phyloP scores from a whole-genome alignment of 345 rosid genomes.

The Excoecaria cochinchinensis region DNA sequence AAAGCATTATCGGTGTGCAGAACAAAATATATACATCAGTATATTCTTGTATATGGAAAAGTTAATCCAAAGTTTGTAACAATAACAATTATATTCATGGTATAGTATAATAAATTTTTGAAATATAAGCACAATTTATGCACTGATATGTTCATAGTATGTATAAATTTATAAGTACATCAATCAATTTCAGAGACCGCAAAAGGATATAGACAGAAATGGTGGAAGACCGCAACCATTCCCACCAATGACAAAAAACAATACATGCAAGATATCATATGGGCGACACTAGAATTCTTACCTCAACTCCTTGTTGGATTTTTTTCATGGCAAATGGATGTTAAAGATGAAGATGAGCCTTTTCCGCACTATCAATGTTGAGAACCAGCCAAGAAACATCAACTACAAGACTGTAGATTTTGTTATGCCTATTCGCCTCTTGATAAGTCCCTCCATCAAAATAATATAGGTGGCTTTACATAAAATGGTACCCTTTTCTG shows the following conservation, averaged over 20 bases:
- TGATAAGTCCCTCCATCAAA: slow-evolving; percentile 56
- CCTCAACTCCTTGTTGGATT: neutral
- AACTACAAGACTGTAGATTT: slow-evolving; percentile 23
- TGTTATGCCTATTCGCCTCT: slow-evolving; percentile 50
- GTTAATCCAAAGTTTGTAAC: no score
- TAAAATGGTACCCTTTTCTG: slow-evolving; percentile 37
- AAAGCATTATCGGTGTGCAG: no score
- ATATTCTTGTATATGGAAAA: no score
- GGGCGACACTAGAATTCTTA: neutral
- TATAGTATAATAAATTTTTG: no score
- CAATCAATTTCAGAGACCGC: neutral
- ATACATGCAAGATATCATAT: neutral
- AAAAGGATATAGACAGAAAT: neutral
- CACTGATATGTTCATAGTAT: neutral
- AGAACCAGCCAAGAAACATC: slow-evolving; percentile 43
- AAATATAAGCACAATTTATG: neutral
- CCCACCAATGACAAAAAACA: neutral
- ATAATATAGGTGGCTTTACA: slow-evolving; percentile 42
- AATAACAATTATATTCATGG: no score
- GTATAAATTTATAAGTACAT: neutral
- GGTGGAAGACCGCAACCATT: neutral
- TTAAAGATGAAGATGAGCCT: neutral
- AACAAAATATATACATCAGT: no score
- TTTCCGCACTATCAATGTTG: neutral
- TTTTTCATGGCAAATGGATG: neutral